phyloP scores from a whole-genome alignment of 2,329 filamentous ascomycete species.

The Curvularia spicifera region DNA sequence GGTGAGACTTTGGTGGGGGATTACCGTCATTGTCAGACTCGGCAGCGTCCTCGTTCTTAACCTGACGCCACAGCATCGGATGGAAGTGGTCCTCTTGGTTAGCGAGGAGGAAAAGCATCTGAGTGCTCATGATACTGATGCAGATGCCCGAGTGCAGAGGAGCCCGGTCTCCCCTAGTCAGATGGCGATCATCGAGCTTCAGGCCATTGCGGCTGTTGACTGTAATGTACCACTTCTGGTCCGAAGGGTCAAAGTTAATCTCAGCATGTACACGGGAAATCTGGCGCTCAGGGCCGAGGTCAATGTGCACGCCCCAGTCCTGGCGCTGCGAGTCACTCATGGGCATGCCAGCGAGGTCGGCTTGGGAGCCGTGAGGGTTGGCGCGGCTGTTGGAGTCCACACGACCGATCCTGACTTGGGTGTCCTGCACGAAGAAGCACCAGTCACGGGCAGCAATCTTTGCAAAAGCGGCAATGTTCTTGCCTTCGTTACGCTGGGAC shows the following conservation, averaged over 20 bases:
- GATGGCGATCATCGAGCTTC: constrained; percentile 75
- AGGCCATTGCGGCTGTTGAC: constrained; percentile 93
- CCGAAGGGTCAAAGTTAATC: constrained; percentile 55
- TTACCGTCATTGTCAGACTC: constrained; percentile 51
- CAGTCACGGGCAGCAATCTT: constrained; percentile 83
- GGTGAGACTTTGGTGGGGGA: constrained; percentile 39
- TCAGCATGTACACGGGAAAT: constrained; percentile 59
- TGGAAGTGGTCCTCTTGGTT: constrained; percentile 73
- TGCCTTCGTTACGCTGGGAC: constrained; percentile 51
- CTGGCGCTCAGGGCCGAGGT: constrained; percentile 67
- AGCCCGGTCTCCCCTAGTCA: constrained; percentile 71
- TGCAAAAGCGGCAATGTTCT: constrained; percentile 69
- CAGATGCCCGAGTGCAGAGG: constrained; percentile 84
- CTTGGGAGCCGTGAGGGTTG: constrained; percentile 38
- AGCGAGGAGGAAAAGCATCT: constrained; percentile 99
- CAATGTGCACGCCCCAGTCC: constrained; percentile 73
- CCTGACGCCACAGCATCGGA: constrained; percentile 68
- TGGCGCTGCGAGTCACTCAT: constrained; percentile 32
- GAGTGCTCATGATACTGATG: constrained; percentile 87
- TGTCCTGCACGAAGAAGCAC: constrained; percentile 81
- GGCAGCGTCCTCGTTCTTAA: constrained; percentile 51
- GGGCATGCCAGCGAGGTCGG: constrained; percentile 33
- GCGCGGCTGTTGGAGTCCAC: constrained; percentile 43
- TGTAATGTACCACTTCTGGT: constrained; percentile 75
- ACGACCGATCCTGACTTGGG: constrained; percentile 78